Conservation (phyloP, 805 yeast species). For the Wickerhamiella hasegawae region DNA sequence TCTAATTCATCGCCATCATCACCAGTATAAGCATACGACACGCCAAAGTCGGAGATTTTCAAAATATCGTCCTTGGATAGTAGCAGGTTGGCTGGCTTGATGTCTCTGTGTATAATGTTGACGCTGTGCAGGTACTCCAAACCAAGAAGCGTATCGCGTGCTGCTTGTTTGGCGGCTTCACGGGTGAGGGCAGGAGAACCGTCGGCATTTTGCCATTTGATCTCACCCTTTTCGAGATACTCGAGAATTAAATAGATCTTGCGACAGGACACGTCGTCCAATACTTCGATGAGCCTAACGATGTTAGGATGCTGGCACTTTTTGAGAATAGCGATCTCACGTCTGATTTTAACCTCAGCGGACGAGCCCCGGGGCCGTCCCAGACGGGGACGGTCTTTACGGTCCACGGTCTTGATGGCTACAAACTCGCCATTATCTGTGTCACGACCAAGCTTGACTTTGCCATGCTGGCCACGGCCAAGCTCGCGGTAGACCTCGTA, state of each 20-base stretch:
- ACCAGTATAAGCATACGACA: constrained; percentile 50
- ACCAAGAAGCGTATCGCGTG: constrained; percentile 75
- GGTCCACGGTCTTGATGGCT: constrained; percentile 87
- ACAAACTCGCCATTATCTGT: constrained; percentile 39
- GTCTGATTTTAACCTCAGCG: constrained; percentile 56
- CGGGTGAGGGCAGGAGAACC: constrained; percentile 57
- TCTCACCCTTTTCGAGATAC: constrained; percentile 80
- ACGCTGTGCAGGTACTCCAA: constrained; percentile 80
- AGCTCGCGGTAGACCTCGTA: constrained; percentile 78
- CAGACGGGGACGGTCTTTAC: constrained; percentile 41
- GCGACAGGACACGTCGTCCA: constrained; percentile 69
- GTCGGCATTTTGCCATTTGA: constrained; percentile 49
- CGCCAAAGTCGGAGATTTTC: constrained; percentile 94
- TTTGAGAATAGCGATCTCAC: constrained; percentile 88
- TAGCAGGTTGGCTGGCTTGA: constrained; percentile 83
- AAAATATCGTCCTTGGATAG: constrained; percentile 55
- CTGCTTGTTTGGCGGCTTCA: constrained; percentile 49
- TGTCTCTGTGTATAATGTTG: constrained; percentile 38
- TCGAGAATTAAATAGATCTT: constrained; percentile 85
- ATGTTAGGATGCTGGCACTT: constrained; percentile 85
- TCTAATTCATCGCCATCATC: constrained; percentile 52
- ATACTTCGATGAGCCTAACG: constrained; percentile 71
- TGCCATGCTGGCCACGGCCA: constrained; percentile 98
- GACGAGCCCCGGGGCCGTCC: constrained; percentile 31
- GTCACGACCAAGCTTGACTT: constrained; percentile 80